phyloP scores from a whole-genome alignment of 2,329 filamentous ascomycete species.

The Berkeleyomyces rouxiae region DNA sequence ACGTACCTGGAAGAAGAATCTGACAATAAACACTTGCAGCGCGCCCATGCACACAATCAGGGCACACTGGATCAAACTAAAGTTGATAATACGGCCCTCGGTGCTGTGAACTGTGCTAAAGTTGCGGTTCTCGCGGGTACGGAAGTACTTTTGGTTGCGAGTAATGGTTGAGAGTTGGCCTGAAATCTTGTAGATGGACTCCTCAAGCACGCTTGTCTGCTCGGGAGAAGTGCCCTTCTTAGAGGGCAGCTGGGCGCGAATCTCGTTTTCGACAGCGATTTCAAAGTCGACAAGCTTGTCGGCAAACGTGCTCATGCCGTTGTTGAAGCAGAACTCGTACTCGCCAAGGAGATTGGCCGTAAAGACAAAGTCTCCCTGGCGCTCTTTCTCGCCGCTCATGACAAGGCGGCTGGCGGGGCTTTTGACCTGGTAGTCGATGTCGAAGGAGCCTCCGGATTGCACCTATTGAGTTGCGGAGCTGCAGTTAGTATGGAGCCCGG shows the following conservation, averaged over 20 bases:
- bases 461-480: conserved; percentile 39
- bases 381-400: conserved; percentile 72
- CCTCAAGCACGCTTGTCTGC: conserved; percentile 75
- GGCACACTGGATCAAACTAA: conserved; percentile 79
- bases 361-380: conserved; percentile 96
- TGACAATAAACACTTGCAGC: conserved; percentile 89
- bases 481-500: not conserved
- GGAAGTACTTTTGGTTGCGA: conserved; percentile 98
- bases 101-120: conserved; percentile 96
- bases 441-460: conserved; percentile 95
- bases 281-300: conserved; percentile 98
- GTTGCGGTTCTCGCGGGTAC: conserved; percentile 94
- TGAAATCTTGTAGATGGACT: conserved; percentile 89
- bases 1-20: conserved; percentile 90
- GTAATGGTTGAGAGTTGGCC: conserved; percentile 86
- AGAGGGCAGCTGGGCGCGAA: conserved; percentile 62
- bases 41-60: conserved; percentile 93
- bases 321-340: conserved; percentile 96
- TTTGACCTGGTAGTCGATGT: conserved; percentile 81
- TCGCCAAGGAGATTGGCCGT: conserved; percentile 77
- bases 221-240: conserved; percentile 81
- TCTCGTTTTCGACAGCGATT: conserved; percentile 86
- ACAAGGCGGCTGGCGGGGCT: conserved; percentile 70
- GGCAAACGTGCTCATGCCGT: conserved; percentile 93
- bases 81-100: conserved; percentile 90